Percentiles rank a stretch among this genome's conserved stretches.
phyloP scores from a whole-genome alignment of 345 rosid species.

The Rhodomyrtus tomentosa region DNA sequence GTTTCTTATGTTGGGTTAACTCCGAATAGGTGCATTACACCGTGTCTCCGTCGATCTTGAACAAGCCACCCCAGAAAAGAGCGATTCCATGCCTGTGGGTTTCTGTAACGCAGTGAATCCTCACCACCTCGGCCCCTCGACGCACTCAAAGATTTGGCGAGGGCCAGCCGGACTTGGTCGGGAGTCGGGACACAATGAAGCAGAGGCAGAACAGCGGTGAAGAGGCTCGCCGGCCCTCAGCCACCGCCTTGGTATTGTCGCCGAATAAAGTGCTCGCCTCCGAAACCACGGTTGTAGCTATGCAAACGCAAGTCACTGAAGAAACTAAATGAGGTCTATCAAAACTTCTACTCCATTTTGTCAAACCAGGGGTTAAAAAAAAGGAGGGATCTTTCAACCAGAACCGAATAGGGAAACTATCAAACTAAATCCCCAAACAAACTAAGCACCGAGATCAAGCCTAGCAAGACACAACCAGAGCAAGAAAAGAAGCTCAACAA shows the following conservation, averaged over 20 bases:
- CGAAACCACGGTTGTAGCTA: not conserved
- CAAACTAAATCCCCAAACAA: not conserved
- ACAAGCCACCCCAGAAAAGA: not conserved
- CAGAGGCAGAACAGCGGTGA: no score
- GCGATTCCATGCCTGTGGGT: not conserved
- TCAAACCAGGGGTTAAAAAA: no score
- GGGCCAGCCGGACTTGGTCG: no score
- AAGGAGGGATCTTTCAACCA: not conserved
- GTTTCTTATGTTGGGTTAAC: not conserved
- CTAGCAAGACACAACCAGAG: not conserved
- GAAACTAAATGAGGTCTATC: no score
- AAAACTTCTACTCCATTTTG: no score
- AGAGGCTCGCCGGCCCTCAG: no score
- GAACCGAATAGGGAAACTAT: not conserved
- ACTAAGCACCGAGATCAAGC: not conserved
- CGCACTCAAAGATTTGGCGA: not conserved
- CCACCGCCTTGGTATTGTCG: not conserved
- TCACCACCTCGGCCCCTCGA: not conserved
- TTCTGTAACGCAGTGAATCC: not conserved
- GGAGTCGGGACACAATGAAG: no score
- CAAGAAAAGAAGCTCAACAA: not conserved
- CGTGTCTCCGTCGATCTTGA: not conserved
- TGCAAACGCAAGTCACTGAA: not conserved
- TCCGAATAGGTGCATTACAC: not conserved
- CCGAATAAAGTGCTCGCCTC: not conserved